Evolutionary conservation across 257 asterid species (phyloP).

Genomic region (Solanum megistacrolobum): DNA sequence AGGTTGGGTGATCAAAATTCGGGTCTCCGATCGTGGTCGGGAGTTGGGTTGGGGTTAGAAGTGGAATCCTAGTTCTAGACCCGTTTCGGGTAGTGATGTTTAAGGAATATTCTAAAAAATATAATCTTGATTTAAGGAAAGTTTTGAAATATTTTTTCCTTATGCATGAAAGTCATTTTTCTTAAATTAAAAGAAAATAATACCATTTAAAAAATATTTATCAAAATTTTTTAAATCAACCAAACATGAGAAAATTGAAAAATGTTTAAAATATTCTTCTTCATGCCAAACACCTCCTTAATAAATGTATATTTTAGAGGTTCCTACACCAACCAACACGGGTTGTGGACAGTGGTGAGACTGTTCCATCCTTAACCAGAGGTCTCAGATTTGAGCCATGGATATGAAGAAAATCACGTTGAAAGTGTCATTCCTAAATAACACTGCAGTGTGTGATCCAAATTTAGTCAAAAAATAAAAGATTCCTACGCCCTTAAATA

Average conservation of each 20-base stretch:
- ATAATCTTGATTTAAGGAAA: background rate
- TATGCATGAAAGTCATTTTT: background rate
- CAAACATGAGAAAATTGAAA: background rate
- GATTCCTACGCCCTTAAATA: background rate
- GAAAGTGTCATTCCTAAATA: no score
- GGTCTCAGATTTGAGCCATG: no score
- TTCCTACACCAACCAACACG: no score
- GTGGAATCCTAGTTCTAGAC: background rate
- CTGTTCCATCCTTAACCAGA: no score
- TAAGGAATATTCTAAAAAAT: no score
- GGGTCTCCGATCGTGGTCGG: background rate
- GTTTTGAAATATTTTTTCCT: background rate
- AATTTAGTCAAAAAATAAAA: no score
- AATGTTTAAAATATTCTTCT: no score
- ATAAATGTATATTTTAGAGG: background rate
- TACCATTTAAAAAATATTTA: no score
- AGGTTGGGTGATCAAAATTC: no score
- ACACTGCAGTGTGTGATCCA: no score
- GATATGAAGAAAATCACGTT: no score
- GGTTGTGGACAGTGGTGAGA: no score
- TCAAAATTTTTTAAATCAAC: background rate
- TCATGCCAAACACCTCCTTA: background rate
- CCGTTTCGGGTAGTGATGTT: background rate
- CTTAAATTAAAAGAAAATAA: background rate
- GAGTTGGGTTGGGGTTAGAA: background rate